These are phyloP conservation scores for Penicillium fimorum DNA, from an alignment of 495 filamentous ascomycete genomes.

Conservation along the genomic window DNA sequence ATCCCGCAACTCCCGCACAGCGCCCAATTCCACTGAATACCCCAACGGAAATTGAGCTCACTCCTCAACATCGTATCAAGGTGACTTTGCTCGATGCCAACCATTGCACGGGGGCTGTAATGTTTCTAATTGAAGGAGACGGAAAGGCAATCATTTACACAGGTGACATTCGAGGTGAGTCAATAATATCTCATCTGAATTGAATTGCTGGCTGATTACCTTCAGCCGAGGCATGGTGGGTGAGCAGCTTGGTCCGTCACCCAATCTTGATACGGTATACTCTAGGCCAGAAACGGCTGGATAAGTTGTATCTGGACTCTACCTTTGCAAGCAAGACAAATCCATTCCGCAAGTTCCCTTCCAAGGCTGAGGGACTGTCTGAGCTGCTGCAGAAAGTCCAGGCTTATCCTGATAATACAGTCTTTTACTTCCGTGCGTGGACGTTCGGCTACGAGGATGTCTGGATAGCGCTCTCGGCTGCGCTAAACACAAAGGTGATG, in stretches of 20 bases:
- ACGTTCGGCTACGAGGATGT: conserved; percentile 94
- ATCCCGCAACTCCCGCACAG: conserved; percentile 28
- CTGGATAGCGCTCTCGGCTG: conserved; percentile 76
- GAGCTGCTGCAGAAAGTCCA: conserved; percentile 71
- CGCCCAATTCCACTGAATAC: conserved; percentile 84
- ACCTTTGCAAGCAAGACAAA: conserved; percentile 60
- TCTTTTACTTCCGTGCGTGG: conserved; percentile 87
- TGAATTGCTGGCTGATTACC: conserved; percentile 9
- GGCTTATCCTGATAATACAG: conserved; percentile 68
- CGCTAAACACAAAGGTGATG: conserved; percentile 61
- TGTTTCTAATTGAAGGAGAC: conserved; percentile 85
- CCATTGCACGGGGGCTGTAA: conserved; percentile 87
- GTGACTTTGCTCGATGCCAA: conserved; percentile 91
- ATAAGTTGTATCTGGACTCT: conserved; percentile 85
- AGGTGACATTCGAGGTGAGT: conserved; percentile 80
- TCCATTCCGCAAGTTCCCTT: conserved; percentile 50
- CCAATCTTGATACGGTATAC: conserved; percentile 77
- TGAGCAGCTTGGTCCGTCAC: conserved; percentile 62
- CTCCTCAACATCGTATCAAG: conserved; percentile 61
- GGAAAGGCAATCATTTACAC: conserved; percentile 83
- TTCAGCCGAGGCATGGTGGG: conserved; percentile 66
- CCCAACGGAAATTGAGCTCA: conserved; percentile 73
- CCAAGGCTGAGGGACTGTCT: conserved; percentile 66
- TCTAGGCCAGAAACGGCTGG: conserved; percentile 60
- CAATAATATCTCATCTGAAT: background rate